Base-by-base conservation (phyloP, 169 alveolate genomes). In the Amoebophrya sp. region DNA sequence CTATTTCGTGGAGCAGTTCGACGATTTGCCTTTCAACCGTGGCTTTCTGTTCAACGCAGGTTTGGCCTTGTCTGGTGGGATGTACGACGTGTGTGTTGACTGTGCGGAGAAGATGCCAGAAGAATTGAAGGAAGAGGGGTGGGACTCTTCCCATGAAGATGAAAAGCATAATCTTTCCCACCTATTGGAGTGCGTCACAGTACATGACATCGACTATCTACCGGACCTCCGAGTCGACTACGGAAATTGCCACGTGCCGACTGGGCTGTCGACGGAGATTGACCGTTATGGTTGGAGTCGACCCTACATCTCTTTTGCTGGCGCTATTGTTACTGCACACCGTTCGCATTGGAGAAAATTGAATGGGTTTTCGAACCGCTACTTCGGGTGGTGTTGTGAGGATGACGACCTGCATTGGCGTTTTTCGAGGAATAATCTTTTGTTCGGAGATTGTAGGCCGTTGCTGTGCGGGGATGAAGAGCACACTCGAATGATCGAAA, bases 301-400 rank as follows among this genome's bases (percentile, higher is more conserved):
- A 14, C 92, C 92, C 40, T 90, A 90, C 55, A 41, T 65, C 41
- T 33, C n/a, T 14, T 41, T 41, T 33, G 92, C 55, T 18, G 92
- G 92, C 39, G 92, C 78, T 0, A 90, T 65, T 14, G 92, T 90
- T 0, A 38, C 92, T 14, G 65, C 55, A 78, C 53, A 29, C 40
- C 92, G 83, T 40, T 36, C 36, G 38, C 92, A 90, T 41, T 90
- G 92, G 92, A 12, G 78, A n/a, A 40, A 40, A 36, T n/a, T 90
- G 10, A 90, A 90, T 38, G 92, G 92, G n/a, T 90, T 90, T 54
- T 90, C 92, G n/a, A 90, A 90, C 36, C 78, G 65, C 53, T 90
- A 90, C 55, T 90, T 53, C 78, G 92, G 92, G 23, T 90, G 92
- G 92, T 53, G 92, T 33, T 53, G 92, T 14, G 92, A 90, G 92